A percentile compares a stretch with the other conserved stretches of the same genome.
phyloP scores from a whole-genome alignment of 768 basidiomycete species.

The Mycena alexandri region DNA sequence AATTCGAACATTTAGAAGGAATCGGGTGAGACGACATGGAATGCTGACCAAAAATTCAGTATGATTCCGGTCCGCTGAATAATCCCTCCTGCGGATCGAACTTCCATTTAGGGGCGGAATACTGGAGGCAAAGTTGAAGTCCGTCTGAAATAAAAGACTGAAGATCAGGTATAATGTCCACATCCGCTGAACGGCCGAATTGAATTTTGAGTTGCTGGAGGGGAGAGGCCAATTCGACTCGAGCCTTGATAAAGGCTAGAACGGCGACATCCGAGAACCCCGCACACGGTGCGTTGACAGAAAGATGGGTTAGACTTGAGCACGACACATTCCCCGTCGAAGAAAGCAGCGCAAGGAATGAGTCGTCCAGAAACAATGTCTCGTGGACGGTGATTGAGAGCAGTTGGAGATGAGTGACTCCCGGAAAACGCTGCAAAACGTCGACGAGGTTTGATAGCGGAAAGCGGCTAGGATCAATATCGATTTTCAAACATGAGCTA shows the following conservation, averaged over 20 bases:
- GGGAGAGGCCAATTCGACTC: constrained; percentile 1
- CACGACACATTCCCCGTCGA: background rate
- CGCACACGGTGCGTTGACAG: background rate
- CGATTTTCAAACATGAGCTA: background rate
- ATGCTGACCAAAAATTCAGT: background rate
- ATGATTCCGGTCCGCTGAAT: background rate
- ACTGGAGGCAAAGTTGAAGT: background rate
- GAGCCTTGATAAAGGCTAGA: background rate
- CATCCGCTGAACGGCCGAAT: background rate
- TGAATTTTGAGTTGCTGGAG: background rate
- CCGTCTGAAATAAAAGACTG: constrained; percentile 4
- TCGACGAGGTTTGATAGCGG: background rate
- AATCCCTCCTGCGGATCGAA: constrained; percentile 2
- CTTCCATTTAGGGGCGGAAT: background rate
- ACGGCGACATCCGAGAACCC: background rate
- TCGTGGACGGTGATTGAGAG: background rate
- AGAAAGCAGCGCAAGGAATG: constrained; percentile 2
- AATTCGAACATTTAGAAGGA: too few species aligned
- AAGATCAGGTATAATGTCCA: constrained; percentile 14
- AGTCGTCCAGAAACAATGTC: background rate
- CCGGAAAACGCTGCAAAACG: background rate
- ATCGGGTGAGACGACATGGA: background rate
- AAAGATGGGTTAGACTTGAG: background rate
- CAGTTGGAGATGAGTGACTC: background rate
- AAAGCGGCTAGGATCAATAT: background rate